Evolutionary conservation across 2,329 filamentous ascomycete species (phyloP), one percentile per base, ranked within the genome.

Genomic region (Cercospora sojina): DNA sequence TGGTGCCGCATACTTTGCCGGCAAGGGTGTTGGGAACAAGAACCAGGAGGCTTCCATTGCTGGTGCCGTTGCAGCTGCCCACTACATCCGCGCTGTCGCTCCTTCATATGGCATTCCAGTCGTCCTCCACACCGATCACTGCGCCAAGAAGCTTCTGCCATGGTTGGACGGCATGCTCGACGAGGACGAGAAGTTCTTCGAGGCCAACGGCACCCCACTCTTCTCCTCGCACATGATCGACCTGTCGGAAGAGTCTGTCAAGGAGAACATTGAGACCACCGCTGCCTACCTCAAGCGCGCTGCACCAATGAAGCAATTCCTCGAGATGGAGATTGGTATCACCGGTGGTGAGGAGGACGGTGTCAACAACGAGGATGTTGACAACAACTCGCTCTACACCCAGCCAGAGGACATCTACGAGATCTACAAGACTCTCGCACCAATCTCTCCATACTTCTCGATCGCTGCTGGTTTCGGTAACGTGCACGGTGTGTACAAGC

Each of bases 191-290:
- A 86, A 84, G 68, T 94, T 93, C 86, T 97, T 96, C 90, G 96
- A 97, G 90, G 81, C 88, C 79, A 88, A 94, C 80, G 91, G 91
- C 83, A 91, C 93, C 82, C 94, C 95, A 72, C 90, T 98, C 64
- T 98, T 96, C 88, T 93, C 89, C 79, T 92, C 88, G 75, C 95
- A 99, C 89, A 99, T 99, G 95, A 97, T 98, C 78, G 95, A 99
- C 82, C 84, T 97, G 76, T 95, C 91, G 27, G 95, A 97, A 85
- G 94, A 98, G 86, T 79, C 87, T 47, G 91, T 97, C 72, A 87
- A 95, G 69, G 92, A 87, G 83, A 98, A 99, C 88, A 90, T 99
- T 77, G 80, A 90, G 79, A 97, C 92, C 79, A 98, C 94, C 69
- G 91, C 91, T 79, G 88, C 90, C 81, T 97, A 99, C 86, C 88